Evolutionary conservation across 495 filamentous ascomycete genomes (phyloP), one percentile per base, ranked within the genome.

Genomic region (Pseudomonodictys pantanalensis): DNA sequence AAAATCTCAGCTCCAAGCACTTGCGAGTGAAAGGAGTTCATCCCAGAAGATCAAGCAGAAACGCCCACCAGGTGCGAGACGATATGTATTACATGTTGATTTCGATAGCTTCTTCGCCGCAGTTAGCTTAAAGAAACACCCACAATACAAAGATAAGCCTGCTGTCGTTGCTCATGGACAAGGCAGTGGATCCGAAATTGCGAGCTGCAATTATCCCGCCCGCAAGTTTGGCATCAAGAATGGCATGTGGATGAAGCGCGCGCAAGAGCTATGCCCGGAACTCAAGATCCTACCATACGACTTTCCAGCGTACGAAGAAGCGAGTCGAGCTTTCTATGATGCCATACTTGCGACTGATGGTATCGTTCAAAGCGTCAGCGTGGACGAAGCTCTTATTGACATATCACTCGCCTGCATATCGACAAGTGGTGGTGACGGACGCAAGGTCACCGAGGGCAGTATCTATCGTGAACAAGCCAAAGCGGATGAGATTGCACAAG

Each of bases 71-170:
- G 86, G 88, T 1, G 74, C 85, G 22, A 78, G 93, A 55, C 75
- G 89, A 59, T 98, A 97, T 61, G 82, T 98, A 45, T 81, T 98
- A 62, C 93, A 98, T 69, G 89, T 97, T n/a, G 93, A 98, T 68
- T 97, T 97, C 67, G 93, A 98, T 71, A 91, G 88, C 69, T 98
- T 98, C 73, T 98, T 98, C 71, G 95, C 91, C 35, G 90, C 93
- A 0, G 91, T 97, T 1, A 95, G 92, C 0, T 79, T 92, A 17
- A 77, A 82, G 38, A 92, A 92, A 59, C 75, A 79, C 46, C 91
- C 92, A 0, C 84, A 93, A 25, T 87, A 84, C 29, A 72, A 76
- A 24, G 86, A 90, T 22, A 95, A 92, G 64, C 93, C 93, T 1
- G 87, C 89, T 30, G 92, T 89, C 9, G 86, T 98, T 33, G 91